These are phyloP conservation scores for Sarocladium oryzae DNA, from an alignment of 2,329 filamentous ascomycete genomes.

Conservation along the genomic window DNA sequence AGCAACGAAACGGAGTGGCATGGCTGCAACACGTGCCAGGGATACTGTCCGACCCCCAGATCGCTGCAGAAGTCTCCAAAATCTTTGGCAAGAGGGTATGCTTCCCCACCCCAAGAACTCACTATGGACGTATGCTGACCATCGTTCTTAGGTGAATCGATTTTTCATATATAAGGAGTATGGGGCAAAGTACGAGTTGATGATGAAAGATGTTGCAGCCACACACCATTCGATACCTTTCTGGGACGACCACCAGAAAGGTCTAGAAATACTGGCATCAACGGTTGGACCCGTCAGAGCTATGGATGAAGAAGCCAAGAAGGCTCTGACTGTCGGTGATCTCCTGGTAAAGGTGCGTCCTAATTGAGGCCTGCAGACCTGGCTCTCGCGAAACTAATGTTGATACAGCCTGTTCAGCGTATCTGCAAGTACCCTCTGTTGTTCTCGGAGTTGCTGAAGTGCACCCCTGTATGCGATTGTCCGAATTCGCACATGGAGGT, in stretches of 20 bases:
- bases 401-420: conserved; percentile 73
- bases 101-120: neutral
- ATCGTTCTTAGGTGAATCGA: conserved; percentile 56
- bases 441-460: conserved; percentile 74
- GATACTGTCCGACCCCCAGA: conserved; percentile 50
- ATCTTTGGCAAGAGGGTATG: conserved; percentile 54
- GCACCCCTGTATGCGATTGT: conserved; percentile 79
- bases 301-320: conserved; percentile 56
- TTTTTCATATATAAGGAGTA: conserved; percentile 92
- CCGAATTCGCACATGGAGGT: conserved; percentile 77
- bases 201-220: conserved; percentile 69
- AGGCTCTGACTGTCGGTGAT: conserved; percentile 76
- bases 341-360: conserved; percentile 73
- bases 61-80: conserved; percentile 54
- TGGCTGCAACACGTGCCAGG: conserved; percentile 42
- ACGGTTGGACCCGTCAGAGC: conserved; percentile 65
- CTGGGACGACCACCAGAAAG: conserved; percentile 77
- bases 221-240: conserved; percentile 61
- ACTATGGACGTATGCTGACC: conserved; percentile 4
- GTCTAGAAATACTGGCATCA: conserved; percentile 75
- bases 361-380: conserved; percentile 10
- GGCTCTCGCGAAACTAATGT: neutral
- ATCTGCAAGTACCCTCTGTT: conserved; percentile 87
- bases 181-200: conserved; percentile 79
- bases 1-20: conserved; percentile 28